Evolutionary conservation across 805 yeast species (phyloP).

Genomic region (Yamadazyma akitaensis): DNA sequence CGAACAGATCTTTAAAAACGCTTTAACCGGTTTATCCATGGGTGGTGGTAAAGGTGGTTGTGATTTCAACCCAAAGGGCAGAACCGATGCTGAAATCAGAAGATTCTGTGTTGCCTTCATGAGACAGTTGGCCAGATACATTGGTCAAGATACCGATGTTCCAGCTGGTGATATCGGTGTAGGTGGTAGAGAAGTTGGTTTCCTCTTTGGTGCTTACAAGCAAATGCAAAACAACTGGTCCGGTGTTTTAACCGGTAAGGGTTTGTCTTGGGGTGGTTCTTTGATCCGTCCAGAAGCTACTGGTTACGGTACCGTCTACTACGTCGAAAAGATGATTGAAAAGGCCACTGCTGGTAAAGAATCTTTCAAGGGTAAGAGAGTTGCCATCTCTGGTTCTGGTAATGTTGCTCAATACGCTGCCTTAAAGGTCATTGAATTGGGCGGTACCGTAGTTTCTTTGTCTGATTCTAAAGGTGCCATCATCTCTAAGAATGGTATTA

Average conservation of each 20-base stretch:
- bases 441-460: constrained; percentile 89
- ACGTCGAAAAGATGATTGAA: constrained; percentile 96
- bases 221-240: constrained; percentile 86
- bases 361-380: constrained; percentile 87
- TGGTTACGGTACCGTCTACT: constrained; percentile 96
- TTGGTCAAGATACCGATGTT: constrained; percentile 96
- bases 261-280: constrained; percentile 98
- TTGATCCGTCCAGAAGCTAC: constrained; percentile 99
- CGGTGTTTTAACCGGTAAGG: constrained; percentile 98
- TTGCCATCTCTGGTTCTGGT: constrained; percentile 97
- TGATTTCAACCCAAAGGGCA: constrained; percentile 96
- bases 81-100: constrained; percentile 90
- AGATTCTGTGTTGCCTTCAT: constrained; percentile 94
- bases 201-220: constrained; percentile 96
- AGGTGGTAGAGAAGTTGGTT: constrained; percentile 95
- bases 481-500: constrained; percentile 75
- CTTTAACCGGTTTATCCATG: constrained; percentile 93
- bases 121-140: constrained; percentile 93
- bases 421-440: constrained; percentile 92
- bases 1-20: constrained; percentile 98
- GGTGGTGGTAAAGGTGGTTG: constrained; percentile 99
- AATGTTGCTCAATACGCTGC: constrained; percentile 99
- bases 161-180: constrained; percentile 99
- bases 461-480: constrained; percentile 95
- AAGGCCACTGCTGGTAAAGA: constrained; percentile 88